Conservation (phyloP, 2,329 filamentous ascomycete species). For the Xylariaceae sp. region DNA sequence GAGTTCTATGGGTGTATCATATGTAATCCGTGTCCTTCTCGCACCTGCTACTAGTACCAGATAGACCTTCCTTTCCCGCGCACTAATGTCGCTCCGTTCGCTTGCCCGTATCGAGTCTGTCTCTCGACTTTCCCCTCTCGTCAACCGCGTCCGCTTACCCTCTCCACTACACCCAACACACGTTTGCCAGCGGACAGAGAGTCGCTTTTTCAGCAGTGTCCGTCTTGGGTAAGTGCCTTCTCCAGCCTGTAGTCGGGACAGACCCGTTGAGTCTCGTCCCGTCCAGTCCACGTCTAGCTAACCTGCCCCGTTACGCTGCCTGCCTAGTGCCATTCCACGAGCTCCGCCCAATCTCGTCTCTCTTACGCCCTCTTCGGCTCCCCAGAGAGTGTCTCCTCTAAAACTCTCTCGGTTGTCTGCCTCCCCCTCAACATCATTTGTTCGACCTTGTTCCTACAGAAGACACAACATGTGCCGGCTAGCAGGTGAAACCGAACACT, state of each 20-base stretch:
- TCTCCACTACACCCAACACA: constrained; percentile 7
- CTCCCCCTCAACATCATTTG: constrained; percentile 19
- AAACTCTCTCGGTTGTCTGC: constrained; percentile 17
- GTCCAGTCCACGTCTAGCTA: constrained; percentile 4
- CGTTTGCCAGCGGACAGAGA: constrained; percentile 19
- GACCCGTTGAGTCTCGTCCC: background rate
- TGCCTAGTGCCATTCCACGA: constrained; percentile 12
- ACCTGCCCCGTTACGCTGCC: constrained; percentile 1
- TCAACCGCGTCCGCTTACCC: constrained; percentile 21
- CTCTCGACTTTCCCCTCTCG: constrained; percentile 23
- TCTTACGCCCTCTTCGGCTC: constrained; percentile 12
- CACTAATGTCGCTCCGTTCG: constrained; percentile 28
- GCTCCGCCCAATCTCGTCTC: constrained; percentile 16
- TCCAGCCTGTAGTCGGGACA: background rate
- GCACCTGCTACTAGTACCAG: background rate
- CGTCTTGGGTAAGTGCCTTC: constrained; percentile 15
- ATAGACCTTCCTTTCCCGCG: constrained; percentile 11
- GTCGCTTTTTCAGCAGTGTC: constrained; percentile 19
- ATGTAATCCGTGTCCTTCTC: background rate
- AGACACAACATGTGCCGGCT: constrained; percentile 66
- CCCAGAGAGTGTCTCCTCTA: constrained; percentile 14
- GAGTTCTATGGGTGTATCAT: constrained; percentile 6
- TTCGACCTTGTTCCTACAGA: constrained; percentile 64
- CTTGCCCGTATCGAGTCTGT: constrained; percentile 24
- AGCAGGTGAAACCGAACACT: constrained; percentile 49